Conservation (phyloP, 2,329 filamentous ascomycete genomes). For the Aspergillus sclerotialis region DNA sequence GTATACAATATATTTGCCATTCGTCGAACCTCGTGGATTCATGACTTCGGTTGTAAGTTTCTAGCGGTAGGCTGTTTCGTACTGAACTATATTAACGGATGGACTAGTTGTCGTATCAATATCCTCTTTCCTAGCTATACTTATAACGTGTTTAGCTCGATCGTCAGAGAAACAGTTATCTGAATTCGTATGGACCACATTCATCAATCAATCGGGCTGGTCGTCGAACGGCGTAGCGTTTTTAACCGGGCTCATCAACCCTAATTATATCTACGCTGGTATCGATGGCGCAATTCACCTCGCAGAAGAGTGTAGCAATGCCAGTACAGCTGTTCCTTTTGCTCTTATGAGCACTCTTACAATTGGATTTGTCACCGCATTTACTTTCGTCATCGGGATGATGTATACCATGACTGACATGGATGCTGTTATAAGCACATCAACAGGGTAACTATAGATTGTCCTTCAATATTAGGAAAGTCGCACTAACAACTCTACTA, state of each 20-base stretch:
- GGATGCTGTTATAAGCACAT: constrained; percentile 11
- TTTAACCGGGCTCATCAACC: constrained; percentile 33
- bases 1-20: constrained; percentile 14
- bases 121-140: constrained; percentile 22
- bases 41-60: constrained; percentile 14
- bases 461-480: too few relatives aligned
- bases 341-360: constrained; percentile 22
- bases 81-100: background rate
- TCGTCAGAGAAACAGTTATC: constrained; percentile 9
- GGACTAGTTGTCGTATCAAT: constrained; percentile 20
- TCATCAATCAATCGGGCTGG: constrained; percentile 29
- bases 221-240: constrained; percentile 28
- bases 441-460: constrained; percentile 19
- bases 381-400: constrained; percentile 23
- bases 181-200: constrained; percentile 21
- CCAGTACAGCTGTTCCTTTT: constrained; percentile 23
- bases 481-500: too few relatives aligned
- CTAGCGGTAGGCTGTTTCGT: constrained; percentile 16
- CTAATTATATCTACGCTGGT: constrained; percentile 32
- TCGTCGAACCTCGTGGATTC: constrained; percentile 7
- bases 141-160: constrained; percentile 20
- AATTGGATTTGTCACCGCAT: constrained; percentile 20
- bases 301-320: constrained; percentile 29
- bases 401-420: constrained; percentile 24
- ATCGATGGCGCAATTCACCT: constrained; percentile 27